Evolutionary conservation across 2,329 filamentous ascomycete species (phyloP).

Genomic region (Apiospora hydei): DNA sequence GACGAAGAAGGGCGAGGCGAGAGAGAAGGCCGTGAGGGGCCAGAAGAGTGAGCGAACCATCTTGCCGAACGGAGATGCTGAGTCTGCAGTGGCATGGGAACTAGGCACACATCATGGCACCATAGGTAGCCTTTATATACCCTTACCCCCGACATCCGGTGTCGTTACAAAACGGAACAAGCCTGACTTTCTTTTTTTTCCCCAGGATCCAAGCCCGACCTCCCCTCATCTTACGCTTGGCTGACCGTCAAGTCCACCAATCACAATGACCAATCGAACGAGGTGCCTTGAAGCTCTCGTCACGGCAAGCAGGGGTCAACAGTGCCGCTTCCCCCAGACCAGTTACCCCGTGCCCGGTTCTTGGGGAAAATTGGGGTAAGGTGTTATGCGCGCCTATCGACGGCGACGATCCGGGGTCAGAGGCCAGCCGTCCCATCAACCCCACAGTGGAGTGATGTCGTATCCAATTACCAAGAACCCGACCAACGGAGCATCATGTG

Average conservation of each 20-base stretch:
- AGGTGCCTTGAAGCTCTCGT: not conserved
- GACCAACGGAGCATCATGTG: not conserved
- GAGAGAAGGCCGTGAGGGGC: constrained; percentile 7
- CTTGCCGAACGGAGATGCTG: not conserved
- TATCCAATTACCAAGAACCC: not conserved
- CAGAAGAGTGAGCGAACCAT: not conserved
- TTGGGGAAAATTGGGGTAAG: not conserved
- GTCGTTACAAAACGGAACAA: not conserved
- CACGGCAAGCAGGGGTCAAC: not conserved
- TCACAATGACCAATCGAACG: not conserved
- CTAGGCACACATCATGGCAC: not conserved
- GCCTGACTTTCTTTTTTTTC: not conserved
- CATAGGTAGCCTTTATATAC: not conserved
- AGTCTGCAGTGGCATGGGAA: not conserved
- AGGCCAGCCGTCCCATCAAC: not conserved
- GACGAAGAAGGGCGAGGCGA: not conserved
- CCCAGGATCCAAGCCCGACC: not conserved
- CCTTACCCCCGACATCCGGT: not conserved
- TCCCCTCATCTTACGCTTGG: constrained; percentile 15
- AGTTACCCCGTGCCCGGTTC: constrained; percentile 6
- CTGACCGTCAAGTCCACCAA: not conserved
- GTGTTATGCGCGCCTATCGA: constrained; percentile 11
- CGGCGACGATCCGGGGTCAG: not conserved
- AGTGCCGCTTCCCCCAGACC: constrained; percentile 4
- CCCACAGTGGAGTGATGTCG: constrained; percentile 8